A percentile compares a stretch with the other conserved stretches of the same genome.
These are phyloP conservation scores for Diutina sp. DNA, from an alignment of 1,139 yeast genomes.

Conservation along the genomic window DNA sequence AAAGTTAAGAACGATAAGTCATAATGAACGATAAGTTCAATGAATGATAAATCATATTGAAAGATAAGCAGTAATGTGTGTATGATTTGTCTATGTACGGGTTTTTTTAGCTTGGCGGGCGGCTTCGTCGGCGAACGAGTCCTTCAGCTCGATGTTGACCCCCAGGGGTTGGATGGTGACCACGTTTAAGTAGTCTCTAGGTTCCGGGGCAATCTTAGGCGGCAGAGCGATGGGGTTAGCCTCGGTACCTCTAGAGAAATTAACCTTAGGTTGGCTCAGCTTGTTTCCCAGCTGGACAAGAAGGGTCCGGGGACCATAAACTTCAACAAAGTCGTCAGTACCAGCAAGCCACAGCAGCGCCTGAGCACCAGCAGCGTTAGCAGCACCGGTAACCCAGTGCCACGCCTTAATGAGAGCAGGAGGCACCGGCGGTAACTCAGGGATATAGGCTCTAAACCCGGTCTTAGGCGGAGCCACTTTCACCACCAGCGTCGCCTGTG, in stretches of 20 bases:
- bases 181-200: not conserved
- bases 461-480: not conserved
- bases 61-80: no score
- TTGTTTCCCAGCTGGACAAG: slow-evolving; percentile 21
- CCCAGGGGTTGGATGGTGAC: not conserved
- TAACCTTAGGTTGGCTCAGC: not conserved
- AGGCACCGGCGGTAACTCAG: not conserved
- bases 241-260: not conserved
- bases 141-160: not conserved
- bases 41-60: no score
- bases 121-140: not conserved
- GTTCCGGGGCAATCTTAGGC: not conserved
- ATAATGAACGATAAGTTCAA: no score
- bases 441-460: not conserved
- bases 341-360: slow-evolving; percentile 13
- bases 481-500: not conserved
- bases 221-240: not conserved
- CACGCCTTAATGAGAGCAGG: not conserved
- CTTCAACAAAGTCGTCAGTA: slow-evolving; percentile 27
- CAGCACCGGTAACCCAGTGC: not conserved
- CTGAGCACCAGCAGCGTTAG: not conserved
- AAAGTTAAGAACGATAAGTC: no score
- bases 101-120: not conserved
- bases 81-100: not conserved
- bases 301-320: slow-evolving; percentile 44